phyloP scores from a whole-genome alignment of 495 filamentous ascomycete genomes.

The Xylaria nigripes region DNA sequence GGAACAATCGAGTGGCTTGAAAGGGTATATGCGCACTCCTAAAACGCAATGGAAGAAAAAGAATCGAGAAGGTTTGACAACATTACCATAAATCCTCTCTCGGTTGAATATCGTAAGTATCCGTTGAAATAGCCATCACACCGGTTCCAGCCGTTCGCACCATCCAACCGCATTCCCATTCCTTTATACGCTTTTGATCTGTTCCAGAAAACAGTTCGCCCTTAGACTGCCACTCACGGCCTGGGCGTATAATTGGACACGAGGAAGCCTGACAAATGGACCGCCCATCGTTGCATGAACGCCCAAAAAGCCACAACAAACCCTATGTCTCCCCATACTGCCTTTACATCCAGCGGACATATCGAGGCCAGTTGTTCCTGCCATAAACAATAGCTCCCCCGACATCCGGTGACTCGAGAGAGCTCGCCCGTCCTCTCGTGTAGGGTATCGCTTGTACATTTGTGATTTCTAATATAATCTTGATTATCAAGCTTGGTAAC shows the following conservation, averaged over 20 bases:
- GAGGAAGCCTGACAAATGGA: background rate
- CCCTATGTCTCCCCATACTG: slow-evolving; percentile 4
- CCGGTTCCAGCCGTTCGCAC: background rate
- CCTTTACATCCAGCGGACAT: slow-evolving; percentile 2
- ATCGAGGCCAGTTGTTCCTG: background rate
- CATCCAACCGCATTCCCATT: background rate
- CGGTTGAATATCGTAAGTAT: background rate
- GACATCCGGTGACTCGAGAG: background rate
- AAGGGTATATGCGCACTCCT: slow-evolving; percentile 14
- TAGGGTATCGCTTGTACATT: slow-evolving; percentile 9
- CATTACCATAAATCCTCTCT: slow-evolving; percentile 4
- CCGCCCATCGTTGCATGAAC: slow-evolving; percentile 4
- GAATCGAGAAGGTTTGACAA: slow-evolving; percentile 3
- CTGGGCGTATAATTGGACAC: background rate
- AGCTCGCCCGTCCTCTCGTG: background rate
- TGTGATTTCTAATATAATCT: slow-evolving; percentile 5
- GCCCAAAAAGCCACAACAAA: background rate
- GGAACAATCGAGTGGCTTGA: background rate
- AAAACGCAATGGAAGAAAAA: slow-evolving; percentile 7
- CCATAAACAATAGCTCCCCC: background rate
- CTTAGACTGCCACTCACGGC: background rate
- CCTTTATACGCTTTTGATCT: slow-evolving; percentile 13
- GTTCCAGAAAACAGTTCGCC: background rate
- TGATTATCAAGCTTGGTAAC: slow-evolving; percentile 4
- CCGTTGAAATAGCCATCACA: background rate